phyloP scores from a whole-genome alignment of 164 flowering plant genomes.

The Vitis amurensis region DNA sequence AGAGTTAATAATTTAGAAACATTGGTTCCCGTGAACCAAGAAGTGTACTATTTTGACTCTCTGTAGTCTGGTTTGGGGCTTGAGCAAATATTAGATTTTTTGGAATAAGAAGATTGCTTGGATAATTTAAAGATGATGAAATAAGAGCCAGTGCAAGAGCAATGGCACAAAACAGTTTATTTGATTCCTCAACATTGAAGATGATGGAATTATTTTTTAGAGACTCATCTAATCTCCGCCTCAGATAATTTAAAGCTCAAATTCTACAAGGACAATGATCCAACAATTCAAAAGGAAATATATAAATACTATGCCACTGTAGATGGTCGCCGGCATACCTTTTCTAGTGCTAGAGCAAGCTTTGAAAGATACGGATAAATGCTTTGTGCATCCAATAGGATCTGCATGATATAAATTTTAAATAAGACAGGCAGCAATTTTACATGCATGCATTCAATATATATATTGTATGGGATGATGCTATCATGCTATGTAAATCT shows the following conservation, averaged over 20 bases:
- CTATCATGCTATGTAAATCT: no score
- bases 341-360: slow-evolving; percentile 89
- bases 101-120: background rate
- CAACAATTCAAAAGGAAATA: background rate
- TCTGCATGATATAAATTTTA: slow-evolving; percentile 41
- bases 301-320: background rate
- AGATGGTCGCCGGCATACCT: slow-evolving; percentile 43
- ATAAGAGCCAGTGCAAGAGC: background rate
- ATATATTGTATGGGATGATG: no score
- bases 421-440: slow-evolving; percentile 9
- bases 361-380: slow-evolving; percentile 82
- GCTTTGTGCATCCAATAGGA: slow-evolving; percentile 55
- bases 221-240: background rate
- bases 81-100: background rate
- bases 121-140: background rate
- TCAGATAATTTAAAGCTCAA: background rate
- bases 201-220: background rate
- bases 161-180: background rate
- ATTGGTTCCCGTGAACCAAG: no score
- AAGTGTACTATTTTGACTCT: no score
- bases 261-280: background rate
- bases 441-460: background rate
- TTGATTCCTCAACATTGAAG: background rate
- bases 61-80: background rate
- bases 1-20: no score